Percentiles rank a stretch among this genome's conserved stretches.
Conservation (phyloP, 192 early-diverging fungal species). For the Coemansia sp. region DNA sequence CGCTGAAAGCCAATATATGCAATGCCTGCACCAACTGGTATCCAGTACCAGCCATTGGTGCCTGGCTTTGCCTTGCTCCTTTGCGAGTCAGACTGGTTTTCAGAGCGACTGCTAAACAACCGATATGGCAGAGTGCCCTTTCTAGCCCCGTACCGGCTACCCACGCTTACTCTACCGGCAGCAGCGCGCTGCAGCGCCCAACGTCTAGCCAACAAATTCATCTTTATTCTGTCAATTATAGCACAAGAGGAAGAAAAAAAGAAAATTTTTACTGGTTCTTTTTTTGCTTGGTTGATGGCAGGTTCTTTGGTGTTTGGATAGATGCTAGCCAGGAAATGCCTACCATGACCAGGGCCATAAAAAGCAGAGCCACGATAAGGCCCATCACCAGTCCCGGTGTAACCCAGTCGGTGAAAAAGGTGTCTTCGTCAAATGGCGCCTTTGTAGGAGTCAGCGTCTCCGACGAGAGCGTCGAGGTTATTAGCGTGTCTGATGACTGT, state of each 20-base stretch:
- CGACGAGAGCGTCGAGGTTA: constrained; percentile 5
- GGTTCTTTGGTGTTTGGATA: constrained; percentile 46
- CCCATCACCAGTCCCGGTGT: constrained; percentile 50
- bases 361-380: constrained; percentile 30
- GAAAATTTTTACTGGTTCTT: constrained; percentile 30
- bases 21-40: constrained; percentile 71
- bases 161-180: neutral
- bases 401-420: constrained; percentile 53
- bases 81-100: constrained; percentile 4
- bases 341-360: constrained; percentile 36
- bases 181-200: neutral
- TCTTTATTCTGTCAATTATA: neutral
- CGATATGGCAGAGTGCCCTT: neutral
- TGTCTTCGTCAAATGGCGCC: constrained; percentile 41
- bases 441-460: constrained; percentile 14
- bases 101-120: constrained; percentile 13
- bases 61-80: constrained; percentile 1
- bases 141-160: neutral
- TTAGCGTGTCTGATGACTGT: constrained; percentile 9
- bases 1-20: constrained; percentile 70
- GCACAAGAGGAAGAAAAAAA: constrained; percentile 5
- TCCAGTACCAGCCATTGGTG: constrained; percentile 63
- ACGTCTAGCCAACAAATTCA: constrained; percentile 5
- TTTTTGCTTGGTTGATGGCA: constrained; percentile 49
- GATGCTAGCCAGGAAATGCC: constrained; percentile 50